Percentiles rank a stretch among this genome's conserved stretches.
Conservation (phyloP, 257 asterid genomes). For the Striga asiatica region DNA sequence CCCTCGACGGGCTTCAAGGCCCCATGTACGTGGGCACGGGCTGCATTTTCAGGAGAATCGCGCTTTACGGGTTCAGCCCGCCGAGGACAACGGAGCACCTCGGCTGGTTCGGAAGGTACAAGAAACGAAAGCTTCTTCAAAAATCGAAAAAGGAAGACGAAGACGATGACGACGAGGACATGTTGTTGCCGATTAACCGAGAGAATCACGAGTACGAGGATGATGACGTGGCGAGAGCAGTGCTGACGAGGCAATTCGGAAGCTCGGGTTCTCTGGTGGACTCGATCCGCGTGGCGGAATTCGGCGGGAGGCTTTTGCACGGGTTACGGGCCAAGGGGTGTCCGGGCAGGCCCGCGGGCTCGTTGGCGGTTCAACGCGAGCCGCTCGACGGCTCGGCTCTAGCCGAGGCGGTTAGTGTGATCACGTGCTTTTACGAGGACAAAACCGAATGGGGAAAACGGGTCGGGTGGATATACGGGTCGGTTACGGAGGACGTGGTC, state of each 20-base stretch:
- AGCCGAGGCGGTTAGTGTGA: constrained; percentile 73
- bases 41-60: constrained; percentile 74
- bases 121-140: constrained; percentile 38
- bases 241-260: constrained; percentile 57
- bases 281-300: constrained; percentile 81
- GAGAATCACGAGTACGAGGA: constrained; percentile 24
- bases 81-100: constrained; percentile 80
- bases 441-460: constrained; percentile 87
- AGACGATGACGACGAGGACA: constrained; percentile 49
- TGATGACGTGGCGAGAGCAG: constrained; percentile 35
- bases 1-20: constrained; percentile 87
- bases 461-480: constrained; percentile 94
- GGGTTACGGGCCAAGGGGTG: constrained; percentile 71
- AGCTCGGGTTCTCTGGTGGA: constrained; percentile 55
- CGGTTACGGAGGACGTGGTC: constrained; percentile 84
- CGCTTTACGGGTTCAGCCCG: constrained; percentile 80
- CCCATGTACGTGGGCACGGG: constrained; percentile 98
- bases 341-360: constrained; percentile 70
- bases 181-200: constrained; percentile 42
- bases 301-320: constrained; percentile 72
- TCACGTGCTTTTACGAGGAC: constrained; percentile 81
- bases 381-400: constrained; percentile 76
- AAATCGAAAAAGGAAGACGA: constrained; percentile 19
- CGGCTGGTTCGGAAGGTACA: constrained; percentile 74
- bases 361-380: constrained; percentile 75